phyloP scores from a whole-genome alignment of 2,329 filamentous ascomycete species.

The Fusarium metavorans region DNA sequence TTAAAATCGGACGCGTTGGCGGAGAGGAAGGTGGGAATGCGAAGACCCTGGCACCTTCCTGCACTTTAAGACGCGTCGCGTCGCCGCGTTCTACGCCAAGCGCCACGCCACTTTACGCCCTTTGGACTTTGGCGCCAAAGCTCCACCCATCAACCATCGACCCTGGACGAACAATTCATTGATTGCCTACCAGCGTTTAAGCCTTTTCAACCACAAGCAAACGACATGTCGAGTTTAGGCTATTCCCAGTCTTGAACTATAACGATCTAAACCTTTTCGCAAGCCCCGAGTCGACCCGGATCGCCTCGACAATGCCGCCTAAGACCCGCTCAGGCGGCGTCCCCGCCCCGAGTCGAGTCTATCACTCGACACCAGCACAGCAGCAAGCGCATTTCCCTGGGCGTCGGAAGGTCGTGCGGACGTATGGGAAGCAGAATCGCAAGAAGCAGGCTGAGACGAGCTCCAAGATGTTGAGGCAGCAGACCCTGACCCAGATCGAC shows the following conservation, averaged over 20 bases:
- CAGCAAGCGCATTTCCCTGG: slow-evolving; percentile 56
- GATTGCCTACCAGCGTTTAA: slow-evolving; percentile 8
- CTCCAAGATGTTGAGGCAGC: slow-evolving; percentile 49
- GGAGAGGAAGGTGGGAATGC: not conserved
- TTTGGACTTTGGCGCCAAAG: slow-evolving; percentile 6
- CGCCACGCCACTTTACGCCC: slow-evolving; percentile 36
- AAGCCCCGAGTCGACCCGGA: not conserved
- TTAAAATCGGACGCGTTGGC: not conserved
- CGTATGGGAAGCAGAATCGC: slow-evolving; percentile 48
- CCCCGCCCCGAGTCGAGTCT: slow-evolving; percentile 53
- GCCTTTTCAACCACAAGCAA: not conserved
- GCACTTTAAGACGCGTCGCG: slow-evolving; percentile 39
- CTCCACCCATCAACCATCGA: slow-evolving; percentile 37
- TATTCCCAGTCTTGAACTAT: not conserved
- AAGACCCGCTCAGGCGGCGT: slow-evolving; percentile 54
- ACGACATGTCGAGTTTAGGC: slow-evolving; percentile 16
- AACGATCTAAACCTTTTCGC: not conserved
- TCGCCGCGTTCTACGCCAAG: slow-evolving; percentile 8
- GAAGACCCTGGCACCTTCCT: slow-evolving; percentile 17
- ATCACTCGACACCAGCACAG: slow-evolving; percentile 52
- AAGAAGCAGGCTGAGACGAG: slow-evolving; percentile 33
- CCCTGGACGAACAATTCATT: slow-evolving; percentile 9
- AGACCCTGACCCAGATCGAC: slow-evolving; percentile 58
- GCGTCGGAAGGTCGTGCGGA: slow-evolving; percentile 50
- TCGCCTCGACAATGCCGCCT: slow-evolving; percentile 48